These are phyloP conservation scores for Rauvolfia tetraphylla DNA, from an alignment of 257 asterid species.

Conservation along the genomic window DNA sequence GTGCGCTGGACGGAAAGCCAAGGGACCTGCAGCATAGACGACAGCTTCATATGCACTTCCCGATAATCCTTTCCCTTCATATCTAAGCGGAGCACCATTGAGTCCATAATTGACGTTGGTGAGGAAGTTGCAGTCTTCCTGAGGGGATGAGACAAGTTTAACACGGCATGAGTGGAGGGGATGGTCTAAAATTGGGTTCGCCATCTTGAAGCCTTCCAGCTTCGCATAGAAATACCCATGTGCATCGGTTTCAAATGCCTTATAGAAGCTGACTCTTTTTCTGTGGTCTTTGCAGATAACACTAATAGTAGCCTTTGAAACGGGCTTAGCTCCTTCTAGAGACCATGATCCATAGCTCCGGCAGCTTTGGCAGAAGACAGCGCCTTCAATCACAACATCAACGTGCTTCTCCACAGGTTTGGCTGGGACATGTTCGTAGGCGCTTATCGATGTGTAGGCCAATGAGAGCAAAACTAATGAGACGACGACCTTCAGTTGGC, in stretches of 20 bases:
- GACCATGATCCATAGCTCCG: constrained; percentile 53
- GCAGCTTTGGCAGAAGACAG: constrained; percentile 80
- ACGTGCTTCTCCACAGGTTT: constrained; percentile 31
- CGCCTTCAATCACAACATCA: constrained; percentile 75
- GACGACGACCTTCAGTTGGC: constrained; percentile 31
- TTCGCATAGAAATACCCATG: constrained; percentile 72
- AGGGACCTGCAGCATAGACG: constrained; percentile 62
- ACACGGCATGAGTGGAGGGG: constrained; percentile 82
- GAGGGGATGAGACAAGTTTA: constrained; percentile 69
- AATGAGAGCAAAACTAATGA: constrained; percentile 43
- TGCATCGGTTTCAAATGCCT: constrained; percentile 53
- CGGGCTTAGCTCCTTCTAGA: constrained; percentile 51
- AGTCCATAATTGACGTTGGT: constrained; percentile 77
- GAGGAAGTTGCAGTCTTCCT: constrained; percentile 43
- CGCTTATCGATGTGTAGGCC: constrained; percentile 28
- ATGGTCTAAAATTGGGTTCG: constrained; percentile 69
- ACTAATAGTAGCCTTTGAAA: constrained; percentile 48
- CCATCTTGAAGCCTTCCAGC: constrained; percentile 73
- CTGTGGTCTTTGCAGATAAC: constrained; percentile 80
- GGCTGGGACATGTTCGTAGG: constrained; percentile 24
- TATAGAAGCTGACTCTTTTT: constrained; percentile 60
- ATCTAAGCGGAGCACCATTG: constrained; percentile 62
- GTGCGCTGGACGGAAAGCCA: constrained; percentile 73
- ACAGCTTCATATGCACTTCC: constrained; percentile 57
- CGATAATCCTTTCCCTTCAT: constrained; percentile 50